Evolutionary conservation across 495 filamentous ascomycete genomes (phyloP), one percentile per base, ranked within the genome.

Genomic region (Xylaria acuta): DNA sequence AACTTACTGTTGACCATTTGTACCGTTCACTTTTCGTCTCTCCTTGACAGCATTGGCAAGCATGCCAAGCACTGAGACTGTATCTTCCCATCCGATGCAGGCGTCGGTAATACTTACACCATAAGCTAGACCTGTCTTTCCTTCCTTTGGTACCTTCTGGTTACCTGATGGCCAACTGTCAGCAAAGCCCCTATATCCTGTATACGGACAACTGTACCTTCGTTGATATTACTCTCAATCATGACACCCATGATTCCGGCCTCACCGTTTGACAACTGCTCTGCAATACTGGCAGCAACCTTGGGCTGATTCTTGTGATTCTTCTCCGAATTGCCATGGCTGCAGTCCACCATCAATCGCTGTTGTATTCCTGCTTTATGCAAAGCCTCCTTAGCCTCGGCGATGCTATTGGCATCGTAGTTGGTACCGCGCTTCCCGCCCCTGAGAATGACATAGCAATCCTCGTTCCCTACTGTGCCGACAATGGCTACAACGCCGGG

Each of bases 41-140:
- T 88, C 84, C 77, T 90, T 89, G n/a, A 97, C 93, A 9, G 94
- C 92, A 69, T 90, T 86, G 12, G 96, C 97, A 51, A 99, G 86
- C 47, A 85, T 82, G 75, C 92, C 92, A 16, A 99, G 87, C 18
- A 94, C 91, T 4, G 80, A 81, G 74, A 95, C 90, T n/a, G 96
- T 99, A 75, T 96, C 94, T 74, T 97, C 92, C 94, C 94, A 97
- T 79, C 89, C 85, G 76, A 99, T 98, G 80, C 97, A 99, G 49
- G 97, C 96, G 84, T 99, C 97, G 4, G 97, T 99, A 80, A 99
- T 98, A 75, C 92, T 95, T 78, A 98, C 92, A 77, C 96, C 96
- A 78, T 98, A 97, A 82, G 97, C 93, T 73, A 99, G 89, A 36
- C 91, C 94, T 40, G 86, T 83, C 84, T 94, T 96, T 76, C 96